These are phyloP conservation scores for Russula sp. DNA, from an alignment of 768 basidiomycete genomes.

Conservation along the genomic window DNA sequence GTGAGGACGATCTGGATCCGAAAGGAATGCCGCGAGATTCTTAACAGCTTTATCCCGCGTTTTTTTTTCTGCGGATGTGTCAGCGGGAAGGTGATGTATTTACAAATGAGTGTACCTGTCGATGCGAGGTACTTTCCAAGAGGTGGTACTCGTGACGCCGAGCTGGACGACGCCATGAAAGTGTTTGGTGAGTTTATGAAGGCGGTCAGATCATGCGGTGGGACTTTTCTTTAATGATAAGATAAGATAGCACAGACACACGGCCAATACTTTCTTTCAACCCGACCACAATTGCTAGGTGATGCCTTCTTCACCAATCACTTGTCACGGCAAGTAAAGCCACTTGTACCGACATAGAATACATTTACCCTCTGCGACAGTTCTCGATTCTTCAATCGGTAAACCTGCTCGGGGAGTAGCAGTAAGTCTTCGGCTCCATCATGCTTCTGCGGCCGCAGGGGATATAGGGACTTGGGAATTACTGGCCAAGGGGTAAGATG, in stretches of 20 bases:
- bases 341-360: not conserved
- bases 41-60: slow-evolving; percentile 88
- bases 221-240: slow-evolving; percentile 3
- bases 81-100: not conserved
- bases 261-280: not conserved
- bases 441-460: slow-evolving; percentile 26
- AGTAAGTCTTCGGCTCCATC: slow-evolving; percentile 52
- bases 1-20: slow-evolving; percentile 47
- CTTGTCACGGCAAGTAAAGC: slow-evolving; percentile 67
- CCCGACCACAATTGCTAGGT: not conserved
- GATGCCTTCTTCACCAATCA: slow-evolving; percentile 66
- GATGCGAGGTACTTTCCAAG: slow-evolving; percentile 90
- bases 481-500: slow-evolving; percentile 51
- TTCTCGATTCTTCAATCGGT: slow-evolving; percentile 80
- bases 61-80: slow-evolving; percentile 61
- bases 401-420: slow-evolving; percentile 68
- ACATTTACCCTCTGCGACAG: slow-evolving; percentile 33
- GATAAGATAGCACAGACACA: slow-evolving; percentile 2
- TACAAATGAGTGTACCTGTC: slow-evolving; percentile 42
- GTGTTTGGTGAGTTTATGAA: not conserved
- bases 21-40: slow-evolving; percentile 71
- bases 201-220: not conserved
- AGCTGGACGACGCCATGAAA: slow-evolving; percentile 31
- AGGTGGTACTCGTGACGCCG: slow-evolving; percentile 42
- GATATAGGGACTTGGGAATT: slow-evolving; percentile 42